A percentile compares a stretch with the other conserved stretches of the same genome.
These are phyloP conservation scores for Tardiomyces depauwii DNA, from an alignment of 1,139 yeast species.

Conservation along the genomic window DNA sequence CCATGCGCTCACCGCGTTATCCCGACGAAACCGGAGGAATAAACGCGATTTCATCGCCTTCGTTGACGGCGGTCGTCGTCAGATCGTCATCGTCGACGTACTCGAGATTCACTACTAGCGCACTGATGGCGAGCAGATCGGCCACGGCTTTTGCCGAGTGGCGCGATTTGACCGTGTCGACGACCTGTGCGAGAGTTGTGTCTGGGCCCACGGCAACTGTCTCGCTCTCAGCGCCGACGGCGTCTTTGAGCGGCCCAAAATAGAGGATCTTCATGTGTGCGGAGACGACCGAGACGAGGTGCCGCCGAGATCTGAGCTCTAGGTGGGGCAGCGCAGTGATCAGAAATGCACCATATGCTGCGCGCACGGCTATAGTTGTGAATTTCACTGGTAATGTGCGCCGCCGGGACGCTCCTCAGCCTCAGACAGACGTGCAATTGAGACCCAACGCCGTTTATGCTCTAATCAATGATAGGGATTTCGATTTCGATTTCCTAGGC, in stretches of 20 bases:
- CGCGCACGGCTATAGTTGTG: too few relatives aligned
- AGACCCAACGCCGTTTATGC: too few relatives aligned
- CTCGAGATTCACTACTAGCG: conserved; percentile 21
- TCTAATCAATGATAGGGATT: too few relatives aligned
- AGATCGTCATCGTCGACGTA: conserved; percentile 17
- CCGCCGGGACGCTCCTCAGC: too few relatives aligned
- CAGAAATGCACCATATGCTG: too few relatives aligned
- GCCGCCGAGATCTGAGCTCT: too few relatives aligned
- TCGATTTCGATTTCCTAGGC: too few relatives aligned
- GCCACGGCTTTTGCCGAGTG: conserved; percentile 1
- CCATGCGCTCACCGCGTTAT: too few relatives aligned
- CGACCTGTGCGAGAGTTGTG: not conserved
- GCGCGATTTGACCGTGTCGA: not conserved
- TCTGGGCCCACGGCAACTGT: not conserved
- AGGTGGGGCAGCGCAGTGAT: too few relatives aligned
- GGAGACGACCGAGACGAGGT: too few relatives aligned
- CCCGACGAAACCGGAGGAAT: conserved; percentile 30
- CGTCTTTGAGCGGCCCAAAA: conserved; percentile 13
- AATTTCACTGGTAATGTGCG: too few relatives aligned
- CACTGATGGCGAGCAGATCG: conserved; percentile 17
- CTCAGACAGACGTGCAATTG: too few relatives aligned
- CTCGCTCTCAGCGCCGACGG: conserved; percentile 1
- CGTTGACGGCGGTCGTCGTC: conserved; percentile 3
- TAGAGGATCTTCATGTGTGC: conserved; percentile 11
- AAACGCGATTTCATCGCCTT: conserved; percentile 20